Evolutionary conservation across 2,329 filamentous ascomycete species (phyloP).

Genomic region (Fusarium sp.): DNA sequence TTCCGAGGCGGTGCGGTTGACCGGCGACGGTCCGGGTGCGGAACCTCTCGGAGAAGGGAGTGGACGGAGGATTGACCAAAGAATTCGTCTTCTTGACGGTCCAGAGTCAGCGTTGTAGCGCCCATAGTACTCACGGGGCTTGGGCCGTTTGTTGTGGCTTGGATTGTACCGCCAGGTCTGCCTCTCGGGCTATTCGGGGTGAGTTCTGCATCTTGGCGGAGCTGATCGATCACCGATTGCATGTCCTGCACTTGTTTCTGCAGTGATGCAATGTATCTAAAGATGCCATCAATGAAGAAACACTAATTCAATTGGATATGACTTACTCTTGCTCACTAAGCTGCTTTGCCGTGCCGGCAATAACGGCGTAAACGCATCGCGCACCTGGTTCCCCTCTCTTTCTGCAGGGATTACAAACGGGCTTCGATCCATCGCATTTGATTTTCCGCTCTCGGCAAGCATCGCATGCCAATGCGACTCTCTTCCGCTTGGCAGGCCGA

Average conservation of each 20-base stretch:
- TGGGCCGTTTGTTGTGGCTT: neutral
- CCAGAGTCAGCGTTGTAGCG: neutral
- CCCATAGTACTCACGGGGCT: slow-evolving; percentile 13
- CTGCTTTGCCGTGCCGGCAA: neutral
- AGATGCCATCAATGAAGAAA: too few species aligned
- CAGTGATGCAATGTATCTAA: neutral
- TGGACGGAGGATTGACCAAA: neutral
- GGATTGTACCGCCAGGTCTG: neutral
- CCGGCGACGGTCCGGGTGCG: neutral
- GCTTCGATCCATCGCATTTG: slow-evolving; percentile 3
- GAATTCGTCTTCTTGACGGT: neutral
- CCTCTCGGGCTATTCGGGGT: neutral
- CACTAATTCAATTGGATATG: too few species aligned
- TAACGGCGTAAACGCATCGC: neutral
- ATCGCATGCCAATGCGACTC: slow-evolving; percentile 10
- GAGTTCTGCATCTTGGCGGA: neutral
- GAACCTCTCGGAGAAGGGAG: slow-evolving; percentile 2
- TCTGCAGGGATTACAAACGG: neutral
- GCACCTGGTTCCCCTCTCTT: neutral
- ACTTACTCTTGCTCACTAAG: neutral
- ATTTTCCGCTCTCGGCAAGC: slow-evolving; percentile 4
- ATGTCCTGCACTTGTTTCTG: slow-evolving; percentile 1
- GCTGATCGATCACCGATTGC: neutral
- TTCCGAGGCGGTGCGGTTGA: neutral
- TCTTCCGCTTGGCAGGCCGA: too few species aligned